These are phyloP conservation scores for Neurospora sp. DNA, from an alignment of 495 filamentous ascomycete species.

Conservation along the genomic window DNA sequence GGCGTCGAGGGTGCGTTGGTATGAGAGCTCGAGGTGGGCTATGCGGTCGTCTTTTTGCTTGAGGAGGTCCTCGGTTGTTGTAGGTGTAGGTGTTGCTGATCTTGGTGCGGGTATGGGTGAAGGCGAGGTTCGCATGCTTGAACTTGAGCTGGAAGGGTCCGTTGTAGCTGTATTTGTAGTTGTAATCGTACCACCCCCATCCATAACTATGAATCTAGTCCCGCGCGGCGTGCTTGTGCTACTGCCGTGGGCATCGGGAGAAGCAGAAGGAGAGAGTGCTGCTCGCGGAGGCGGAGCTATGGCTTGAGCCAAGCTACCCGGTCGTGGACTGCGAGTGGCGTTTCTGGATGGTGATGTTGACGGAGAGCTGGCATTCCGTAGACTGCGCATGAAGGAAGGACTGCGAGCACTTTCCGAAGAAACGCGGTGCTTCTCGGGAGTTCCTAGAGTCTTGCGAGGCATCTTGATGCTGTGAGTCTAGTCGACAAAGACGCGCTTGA, in stretches of 20 bases:
- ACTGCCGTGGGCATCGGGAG: background rate
- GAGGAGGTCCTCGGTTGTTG: conserved; percentile 17
- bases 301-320: background rate
- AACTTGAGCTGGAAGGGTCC: background rate
- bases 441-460: background rate
- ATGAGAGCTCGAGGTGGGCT: conserved; percentile 25
- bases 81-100: background rate
- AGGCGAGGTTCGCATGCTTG: background rate
- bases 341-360: background rate
- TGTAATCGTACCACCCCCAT: background rate
- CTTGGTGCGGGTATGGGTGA: background rate
- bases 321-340: background rate
- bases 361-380: background rate
- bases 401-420: background rate
- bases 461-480: background rate
- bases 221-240: background rate
- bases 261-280: background rate
- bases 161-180: background rate
- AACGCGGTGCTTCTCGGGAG: background rate
- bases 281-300: background rate
- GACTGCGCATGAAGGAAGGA: background rate
- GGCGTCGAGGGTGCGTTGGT: conserved; percentile 30
- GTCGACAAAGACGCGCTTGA: background rate
- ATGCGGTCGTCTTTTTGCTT: conserved; percentile 33
- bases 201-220: background rate